These are phyloP conservation scores for Dendryphion nanum DNA, from an alignment of 2,329 filamentous ascomycete species.

Conservation along the genomic window DNA sequence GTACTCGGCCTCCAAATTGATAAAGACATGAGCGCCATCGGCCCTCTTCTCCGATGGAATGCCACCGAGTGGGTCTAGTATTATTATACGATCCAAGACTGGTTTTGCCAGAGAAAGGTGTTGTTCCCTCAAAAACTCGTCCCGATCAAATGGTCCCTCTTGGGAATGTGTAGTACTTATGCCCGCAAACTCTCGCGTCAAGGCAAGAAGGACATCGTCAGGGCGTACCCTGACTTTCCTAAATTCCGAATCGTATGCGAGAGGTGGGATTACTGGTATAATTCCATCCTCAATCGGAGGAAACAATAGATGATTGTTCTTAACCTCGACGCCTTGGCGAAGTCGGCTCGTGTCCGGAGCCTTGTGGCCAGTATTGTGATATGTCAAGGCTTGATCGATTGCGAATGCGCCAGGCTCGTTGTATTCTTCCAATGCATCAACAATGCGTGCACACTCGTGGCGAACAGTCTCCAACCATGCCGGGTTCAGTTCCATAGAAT, in stretches of 20 bases:
- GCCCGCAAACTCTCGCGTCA: slow-evolving; percentile 74
- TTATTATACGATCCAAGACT: slow-evolving; percentile 76
- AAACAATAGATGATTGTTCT: slow-evolving; percentile 55
- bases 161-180: slow-evolving; percentile 46
- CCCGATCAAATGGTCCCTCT: slow-evolving; percentile 8
- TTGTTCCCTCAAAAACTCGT: slow-evolving; percentile 25
- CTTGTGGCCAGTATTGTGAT: slow-evolving; percentile 31
- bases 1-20: slow-evolving; percentile 93
- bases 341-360: slow-evolving; percentile 34
- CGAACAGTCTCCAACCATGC: slow-evolving; percentile 46
- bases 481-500: slow-evolving; percentile 26
- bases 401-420: slow-evolving; percentile 67
- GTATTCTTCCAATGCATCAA: slow-evolving; percentile 70
- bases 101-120: slow-evolving; percentile 32
- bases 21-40: slow-evolving; percentile 73
- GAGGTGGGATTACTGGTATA: slow-evolving; percentile 67
- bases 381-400: slow-evolving; percentile 57
- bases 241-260: slow-evolving; percentile 57
- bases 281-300: slow-evolving; percentile 65
- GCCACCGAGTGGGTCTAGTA: slow-evolving; percentile 83
- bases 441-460: slow-evolving; percentile 70
- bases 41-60: slow-evolving; percentile 65
- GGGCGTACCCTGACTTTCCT: slow-evolving; percentile 48
- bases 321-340: slow-evolving; percentile 40
- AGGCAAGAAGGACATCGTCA: slow-evolving; percentile 69